A percentile compares a stretch with the other conserved stretches of the same genome.
phyloP scores from a whole-genome alignment of 1,284 basidiomycete genomes.

The Coniferiporia sulphurascens region DNA sequence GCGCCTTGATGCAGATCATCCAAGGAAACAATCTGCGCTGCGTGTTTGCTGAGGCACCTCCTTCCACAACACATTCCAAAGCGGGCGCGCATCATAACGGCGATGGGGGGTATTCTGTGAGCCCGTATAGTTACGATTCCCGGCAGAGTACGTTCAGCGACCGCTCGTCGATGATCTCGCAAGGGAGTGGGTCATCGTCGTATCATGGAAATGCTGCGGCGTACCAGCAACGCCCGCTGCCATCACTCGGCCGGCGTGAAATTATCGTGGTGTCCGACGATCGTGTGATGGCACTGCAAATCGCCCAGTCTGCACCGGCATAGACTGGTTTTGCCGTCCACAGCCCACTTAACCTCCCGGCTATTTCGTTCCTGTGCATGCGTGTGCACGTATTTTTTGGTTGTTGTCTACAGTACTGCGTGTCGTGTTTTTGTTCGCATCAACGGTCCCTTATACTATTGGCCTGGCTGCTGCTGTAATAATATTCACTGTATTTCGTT shows the following conservation, averaged over 20 bases:
- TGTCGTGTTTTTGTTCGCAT: background rate
- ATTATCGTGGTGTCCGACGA: slow-evolving; percentile 80
- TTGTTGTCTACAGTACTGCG: slow-evolving; percentile 1
- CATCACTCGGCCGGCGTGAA: slow-evolving; percentile 57
- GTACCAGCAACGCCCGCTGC: slow-evolving; percentile 29
- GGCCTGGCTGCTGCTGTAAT: background rate
- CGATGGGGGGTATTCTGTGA: slow-evolving; percentile 29
- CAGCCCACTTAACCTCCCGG: background rate
- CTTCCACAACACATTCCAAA: slow-evolving; percentile 63
- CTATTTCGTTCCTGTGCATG: background rate
- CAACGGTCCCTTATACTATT: background rate
- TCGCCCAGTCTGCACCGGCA: slow-evolving; percentile 27
- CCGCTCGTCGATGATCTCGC: slow-evolving; percentile 15
- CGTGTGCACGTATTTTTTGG: background rate
- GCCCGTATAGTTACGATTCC: slow-evolving; percentile 23
- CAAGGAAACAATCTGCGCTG: slow-evolving; percentile 87
- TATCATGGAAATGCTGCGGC: slow-evolving; percentile 34
- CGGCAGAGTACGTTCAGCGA: slow-evolving; percentile 16
- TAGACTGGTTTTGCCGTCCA: background rate
- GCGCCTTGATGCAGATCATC: slow-evolving; percentile 91
- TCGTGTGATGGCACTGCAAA: slow-evolving; percentile 63
- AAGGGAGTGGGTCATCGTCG: background rate
- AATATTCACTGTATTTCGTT: background rate
- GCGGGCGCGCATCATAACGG: slow-evolving; percentile 25
- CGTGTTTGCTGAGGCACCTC: slow-evolving; percentile 91